These are phyloP conservation scores for Metarhizium rileyi DNA, from an alignment of 2,329 filamentous ascomycete genomes.

Conservation along the genomic window DNA sequence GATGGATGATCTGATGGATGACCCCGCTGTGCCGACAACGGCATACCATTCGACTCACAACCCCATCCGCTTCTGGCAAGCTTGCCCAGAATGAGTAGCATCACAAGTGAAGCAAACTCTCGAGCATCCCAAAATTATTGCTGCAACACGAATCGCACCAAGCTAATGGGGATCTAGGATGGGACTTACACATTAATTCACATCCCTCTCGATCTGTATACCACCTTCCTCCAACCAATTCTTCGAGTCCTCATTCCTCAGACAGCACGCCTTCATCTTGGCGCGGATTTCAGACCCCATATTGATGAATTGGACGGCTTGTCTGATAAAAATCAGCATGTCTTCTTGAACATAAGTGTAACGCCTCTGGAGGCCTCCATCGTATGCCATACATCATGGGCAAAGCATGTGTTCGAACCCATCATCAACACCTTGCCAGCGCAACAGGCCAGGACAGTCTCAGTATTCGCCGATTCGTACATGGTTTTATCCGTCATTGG, in stretches of 20 bases:
- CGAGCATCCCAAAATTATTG: background rate
- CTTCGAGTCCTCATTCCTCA: conserved; percentile 73
- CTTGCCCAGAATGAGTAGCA: background rate
- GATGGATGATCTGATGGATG: no score
- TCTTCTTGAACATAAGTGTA: conserved; percentile 87
- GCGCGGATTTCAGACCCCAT: conserved; percentile 23
- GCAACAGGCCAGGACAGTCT: conserved; percentile 44
- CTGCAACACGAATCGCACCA: background rate
- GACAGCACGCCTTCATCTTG: conserved; percentile 29
- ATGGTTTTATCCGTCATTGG: conserved; percentile 84
- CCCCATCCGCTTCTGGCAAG: background rate
- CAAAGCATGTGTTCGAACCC: conserved; percentile 65
- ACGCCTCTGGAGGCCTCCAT: conserved; percentile 90
- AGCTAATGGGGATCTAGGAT: conserved; percentile 46
- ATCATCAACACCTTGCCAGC: conserved; percentile 54
- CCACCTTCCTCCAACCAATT: conserved; percentile 74
- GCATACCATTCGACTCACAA: background rate
- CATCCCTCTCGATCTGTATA: conserved; percentile 71
- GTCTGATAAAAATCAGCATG: conserved; percentile 49
- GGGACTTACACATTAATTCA: conserved; percentile 82
- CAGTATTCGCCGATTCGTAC: conserved; percentile 75
- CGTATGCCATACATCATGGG: conserved; percentile 71
- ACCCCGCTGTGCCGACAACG: conserved; percentile 4
- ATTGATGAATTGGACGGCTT: conserved; percentile 34
- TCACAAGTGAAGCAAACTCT: background rate